Evolutionary conservation across 139 green algal genomes (phyloP), one percentile per base, ranked within the genome.

Genomic region (Raphidocelis subcapitata): DNA sequence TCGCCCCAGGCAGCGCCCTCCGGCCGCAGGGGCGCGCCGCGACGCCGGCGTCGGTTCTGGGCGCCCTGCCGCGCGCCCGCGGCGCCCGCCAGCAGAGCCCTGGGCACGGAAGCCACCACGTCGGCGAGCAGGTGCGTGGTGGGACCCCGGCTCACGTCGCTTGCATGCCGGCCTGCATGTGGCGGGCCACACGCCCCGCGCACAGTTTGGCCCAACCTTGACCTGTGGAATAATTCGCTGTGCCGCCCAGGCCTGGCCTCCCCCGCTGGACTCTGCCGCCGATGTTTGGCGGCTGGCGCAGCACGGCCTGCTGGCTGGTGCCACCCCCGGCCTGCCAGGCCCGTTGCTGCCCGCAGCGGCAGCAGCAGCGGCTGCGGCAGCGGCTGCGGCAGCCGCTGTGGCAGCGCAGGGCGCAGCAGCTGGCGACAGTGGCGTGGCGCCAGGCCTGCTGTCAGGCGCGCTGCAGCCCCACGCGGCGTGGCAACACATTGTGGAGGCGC

Each of bases 31-130:
- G 47, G 47, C 51, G 78, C 2, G 78, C 66, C n/a, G 73, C 72
- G 3, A 84, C 78, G 14, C 78, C 78, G 16, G 78, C 78, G 8
- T 84, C 78, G 5, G 67, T 67, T 75, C 77, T 61, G 73, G 73
- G 0, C 46, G 67, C 5, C 67, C 67, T 44, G 62, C 62, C 23
- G 56, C 63, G 24, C 63, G 69, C 44, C 47, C 61, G 47, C 70
- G 44, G 62, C 15, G 61, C 70, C 1, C 21, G 70, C 12, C 70
- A 77, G 47, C 31, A 63, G 3, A 77, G 35, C 66, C 78, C 31
- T 32, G 57, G 20, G 29, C 41, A 49, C 12, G 41, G 41, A 8
- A 49, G 41, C 41, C 41, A 49, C 41, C 41, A 8, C 8, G 41
- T 8, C 41, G 41, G 72, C 49, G 35, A 15, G 71, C 65, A 62